Evolutionary conservation across 2,329 filamentous ascomycete genomes (phyloP).

Genomic region (Trichoderma breve): DNA sequence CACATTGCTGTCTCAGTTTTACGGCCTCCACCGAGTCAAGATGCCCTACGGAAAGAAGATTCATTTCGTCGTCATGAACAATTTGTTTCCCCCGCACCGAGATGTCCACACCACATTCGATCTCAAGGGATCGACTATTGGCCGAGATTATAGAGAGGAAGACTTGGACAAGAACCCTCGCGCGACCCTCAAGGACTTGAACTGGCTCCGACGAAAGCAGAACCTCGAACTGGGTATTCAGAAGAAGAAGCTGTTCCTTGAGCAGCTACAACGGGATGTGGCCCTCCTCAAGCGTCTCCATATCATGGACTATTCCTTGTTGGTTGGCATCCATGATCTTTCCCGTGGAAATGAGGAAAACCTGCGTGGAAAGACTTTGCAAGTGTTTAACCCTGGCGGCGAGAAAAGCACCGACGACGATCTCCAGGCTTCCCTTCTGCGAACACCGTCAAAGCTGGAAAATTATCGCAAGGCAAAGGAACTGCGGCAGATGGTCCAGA

Average conservation of each 20-base stretch:
- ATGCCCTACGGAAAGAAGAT: slow-evolving; percentile 98
- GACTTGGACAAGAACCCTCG: slow-evolving; percentile 84
- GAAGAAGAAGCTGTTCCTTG: slow-evolving; percentile 84
- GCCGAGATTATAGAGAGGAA: slow-evolving; percentile 86
- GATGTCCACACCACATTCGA: slow-evolving; percentile 98
- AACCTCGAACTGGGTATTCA: slow-evolving; percentile 84
- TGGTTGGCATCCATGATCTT: slow-evolving; percentile 91
- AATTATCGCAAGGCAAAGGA: slow-evolving; percentile 88
- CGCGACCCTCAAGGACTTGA: slow-evolving; percentile 92
- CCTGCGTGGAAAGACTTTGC: slow-evolving; percentile 79
- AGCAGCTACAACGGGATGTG: slow-evolving; percentile 87
- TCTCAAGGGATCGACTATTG: slow-evolving; percentile 92
- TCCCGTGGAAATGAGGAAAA: slow-evolving; percentile 93
- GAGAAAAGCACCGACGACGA: slow-evolving; percentile 59
- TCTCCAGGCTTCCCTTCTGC: slow-evolving; percentile 64
- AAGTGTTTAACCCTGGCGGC: slow-evolving; percentile 89
- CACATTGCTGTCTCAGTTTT: slow-evolving; percentile 95
- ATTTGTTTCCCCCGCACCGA: slow-evolving; percentile 93
- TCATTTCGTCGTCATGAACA: slow-evolving; percentile 99
- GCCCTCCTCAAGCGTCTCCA: slow-evolving; percentile 80
- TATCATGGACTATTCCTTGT: slow-evolving; percentile 98
- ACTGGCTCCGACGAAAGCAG: slow-evolving; percentile 85
- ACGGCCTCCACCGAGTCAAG: slow-evolving; percentile 94
- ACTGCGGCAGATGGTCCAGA: slow-evolving; percentile 85
- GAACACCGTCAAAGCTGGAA: slow-evolving; percentile 92